phyloP scores from a whole-genome alignment of 2,329 filamentous ascomycete species.

The Conoideocrella luteorostrata region DNA sequence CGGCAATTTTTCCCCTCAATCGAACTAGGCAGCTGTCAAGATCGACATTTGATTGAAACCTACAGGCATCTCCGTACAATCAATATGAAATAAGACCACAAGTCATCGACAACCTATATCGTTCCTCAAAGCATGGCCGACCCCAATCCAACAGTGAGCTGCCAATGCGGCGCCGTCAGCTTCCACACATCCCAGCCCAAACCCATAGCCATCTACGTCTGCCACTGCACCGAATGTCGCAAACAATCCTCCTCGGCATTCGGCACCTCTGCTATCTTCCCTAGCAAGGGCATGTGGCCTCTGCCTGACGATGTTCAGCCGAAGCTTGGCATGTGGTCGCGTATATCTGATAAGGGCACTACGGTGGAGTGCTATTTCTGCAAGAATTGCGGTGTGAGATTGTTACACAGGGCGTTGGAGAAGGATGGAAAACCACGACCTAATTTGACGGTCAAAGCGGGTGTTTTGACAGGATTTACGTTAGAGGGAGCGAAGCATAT shows the following conservation, averaged over 20 bases:
- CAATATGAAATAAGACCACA: too few relatives aligned
- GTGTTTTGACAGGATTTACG: conserved; percentile 34
- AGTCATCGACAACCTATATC: too few relatives aligned
- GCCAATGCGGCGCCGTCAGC: conserved; percentile 34
- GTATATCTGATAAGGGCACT: conserved; percentile 32
- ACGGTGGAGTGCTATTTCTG: conserved; percentile 38
- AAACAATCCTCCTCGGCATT: conserved; percentile 39
- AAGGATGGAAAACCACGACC: conserved; percentile 29
- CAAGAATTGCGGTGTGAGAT: conserved; percentile 35
- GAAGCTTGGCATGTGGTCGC: conserved; percentile 30
- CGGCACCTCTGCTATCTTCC: conserved; percentile 38
- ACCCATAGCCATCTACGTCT: conserved; percentile 26
- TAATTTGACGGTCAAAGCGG: conserved; percentile 40
- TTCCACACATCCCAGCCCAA: conserved; percentile 15
- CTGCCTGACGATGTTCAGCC: conserved; percentile 24
- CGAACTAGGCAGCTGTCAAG: too few relatives aligned
- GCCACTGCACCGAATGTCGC: conserved; percentile 41
- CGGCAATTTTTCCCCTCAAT: too few relatives aligned
- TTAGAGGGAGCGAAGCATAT: conserved; percentile 38
- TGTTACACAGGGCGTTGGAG: conserved; percentile 37
- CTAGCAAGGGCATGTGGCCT: conserved; percentile 33
- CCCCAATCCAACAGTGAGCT: conserved; percentile 20
- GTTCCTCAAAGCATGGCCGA: conserved; percentile 4
- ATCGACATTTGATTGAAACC: too few relatives aligned
- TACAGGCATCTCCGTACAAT: too few relatives aligned